These are phyloP conservation scores for Saccharomyces hybrid DNA, from an alignment of 1,139 yeast species.

Conservation along the genomic window DNA sequence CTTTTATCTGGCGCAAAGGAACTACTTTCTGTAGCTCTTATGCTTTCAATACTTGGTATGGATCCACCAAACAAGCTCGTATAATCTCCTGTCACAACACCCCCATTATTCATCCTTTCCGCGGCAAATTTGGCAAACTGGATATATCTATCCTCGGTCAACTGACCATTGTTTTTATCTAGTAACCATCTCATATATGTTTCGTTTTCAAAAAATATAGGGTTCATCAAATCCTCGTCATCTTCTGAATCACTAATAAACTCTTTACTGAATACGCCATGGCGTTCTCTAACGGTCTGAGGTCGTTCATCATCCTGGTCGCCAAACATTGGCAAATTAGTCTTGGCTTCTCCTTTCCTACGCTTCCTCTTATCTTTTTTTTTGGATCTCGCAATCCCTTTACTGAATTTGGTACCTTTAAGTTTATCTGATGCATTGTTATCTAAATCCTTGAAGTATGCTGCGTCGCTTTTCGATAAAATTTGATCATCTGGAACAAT, in stretches of 20 bases:
- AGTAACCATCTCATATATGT: constrained; percentile 29
- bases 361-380: constrained; percentile 9
- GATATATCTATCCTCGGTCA: constrained; percentile 19
- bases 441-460: constrained; percentile 27
- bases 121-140: constrained; percentile 24
- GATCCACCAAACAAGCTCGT: constrained; percentile 26
- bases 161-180: constrained; percentile 24
- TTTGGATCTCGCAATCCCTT: constrained; percentile 24
- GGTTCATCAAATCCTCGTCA: constrained; percentile 17
- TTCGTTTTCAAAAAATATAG: constrained; percentile 32
- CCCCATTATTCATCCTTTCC: constrained; percentile 26
- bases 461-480: constrained; percentile 18
- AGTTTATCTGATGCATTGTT: constrained; percentile 2
- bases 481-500: constrained; percentile 14
- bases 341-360: constrained; percentile 6
- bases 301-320: constrained; percentile 7
- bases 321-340: constrained; percentile 12
- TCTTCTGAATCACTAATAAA: constrained; percentile 31
- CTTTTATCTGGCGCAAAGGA: constrained; percentile 12
- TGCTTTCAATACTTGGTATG: constrained; percentile 16
- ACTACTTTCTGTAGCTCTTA: constrained; percentile 8
- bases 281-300: not conserved
- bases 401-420: constrained; percentile 7
- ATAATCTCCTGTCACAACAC: constrained; percentile 17
- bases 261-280: constrained; percentile 24